phyloP scores from a whole-genome alignment of 371 early-diverging fungal species.

The Chytridiales sp. region DNA sequence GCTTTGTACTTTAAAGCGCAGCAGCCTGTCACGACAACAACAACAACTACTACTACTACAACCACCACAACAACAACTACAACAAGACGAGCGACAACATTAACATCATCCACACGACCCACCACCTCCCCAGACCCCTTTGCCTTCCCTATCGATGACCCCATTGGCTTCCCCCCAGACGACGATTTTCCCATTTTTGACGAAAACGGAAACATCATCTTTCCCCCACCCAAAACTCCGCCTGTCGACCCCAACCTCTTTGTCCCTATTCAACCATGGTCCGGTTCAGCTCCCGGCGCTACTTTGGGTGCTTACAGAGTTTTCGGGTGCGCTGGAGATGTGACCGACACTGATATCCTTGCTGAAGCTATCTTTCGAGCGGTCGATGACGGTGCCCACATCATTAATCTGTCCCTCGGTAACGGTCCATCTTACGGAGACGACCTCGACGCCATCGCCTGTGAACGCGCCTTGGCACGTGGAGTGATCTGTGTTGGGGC shows the following conservation, averaged over 20 bases:
- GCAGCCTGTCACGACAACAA: too few species aligned
- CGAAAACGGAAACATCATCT: conserved; percentile 16
- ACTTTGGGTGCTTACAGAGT: conserved; percentile 39
- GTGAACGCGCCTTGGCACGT: conserved; percentile 6
- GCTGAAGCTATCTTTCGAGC: conserved; percentile 65
- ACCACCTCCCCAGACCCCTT: too few species aligned
- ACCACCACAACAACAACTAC: too few species aligned
- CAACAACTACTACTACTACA: too few species aligned
- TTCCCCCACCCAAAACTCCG: too few species aligned
- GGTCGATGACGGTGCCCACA: conserved; percentile 56
- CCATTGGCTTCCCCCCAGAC: too few species aligned
- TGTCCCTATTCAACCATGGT: conserved; percentile 17
- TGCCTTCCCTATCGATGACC: too few species aligned
- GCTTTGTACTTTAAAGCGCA: too few species aligned
- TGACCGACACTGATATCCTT: conserved; percentile 61
- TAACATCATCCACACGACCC: too few species aligned
- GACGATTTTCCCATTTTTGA: too few species aligned
- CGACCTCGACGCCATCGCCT: conserved; percentile 11
- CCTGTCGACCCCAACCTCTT: too few species aligned
- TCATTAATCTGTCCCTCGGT: conserved; percentile 66
- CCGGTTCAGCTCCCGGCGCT: conserved; percentile 43
- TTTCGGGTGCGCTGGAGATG: conserved; percentile 63
- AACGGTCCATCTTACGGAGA: conserved; percentile 56
- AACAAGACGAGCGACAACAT: too few species aligned
- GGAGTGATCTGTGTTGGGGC: conserved; percentile 21